Percentiles rank a stretch among this genome's conserved stretches.
Evolutionary conservation across 176 grass and related monocot species (phyloP).

Genomic region (Paspalum notatum): DNA sequence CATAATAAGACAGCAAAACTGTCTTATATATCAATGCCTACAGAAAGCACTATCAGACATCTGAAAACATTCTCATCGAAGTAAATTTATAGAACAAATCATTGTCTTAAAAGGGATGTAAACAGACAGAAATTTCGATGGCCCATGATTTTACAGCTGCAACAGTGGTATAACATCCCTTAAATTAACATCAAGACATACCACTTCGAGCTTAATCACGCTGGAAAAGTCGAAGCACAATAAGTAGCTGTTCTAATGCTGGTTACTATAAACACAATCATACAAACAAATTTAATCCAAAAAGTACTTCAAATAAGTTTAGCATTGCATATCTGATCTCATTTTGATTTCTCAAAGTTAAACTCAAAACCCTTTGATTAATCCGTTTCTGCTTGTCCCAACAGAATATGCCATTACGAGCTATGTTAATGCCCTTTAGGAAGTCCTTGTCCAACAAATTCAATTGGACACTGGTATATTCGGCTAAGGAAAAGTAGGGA

Average conservation of each 20-base stretch:
- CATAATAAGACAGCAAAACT: too few species aligned
- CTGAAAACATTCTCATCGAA: not conserved
- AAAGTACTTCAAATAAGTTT: not conserved
- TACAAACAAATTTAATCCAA: too few species aligned
- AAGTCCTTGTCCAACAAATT: not conserved
- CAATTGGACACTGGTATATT: not conserved
- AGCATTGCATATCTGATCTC: not conserved
- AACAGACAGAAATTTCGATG: not conserved
- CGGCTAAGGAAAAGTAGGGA: not conserved
- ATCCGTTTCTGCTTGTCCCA: not conserved
- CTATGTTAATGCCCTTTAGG: not conserved
- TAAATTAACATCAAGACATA: not conserved
- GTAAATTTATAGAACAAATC: not conserved
- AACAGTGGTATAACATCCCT: not conserved
- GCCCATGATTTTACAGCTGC: not conserved
- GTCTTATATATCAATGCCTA: too few species aligned
- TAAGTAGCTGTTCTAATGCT: not conserved
- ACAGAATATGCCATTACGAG: not conserved
- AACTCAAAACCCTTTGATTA: not conserved
- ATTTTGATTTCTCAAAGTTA: not conserved
- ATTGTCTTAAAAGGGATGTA: not conserved
- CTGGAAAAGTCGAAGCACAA: not conserved
- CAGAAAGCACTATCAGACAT: not conserved
- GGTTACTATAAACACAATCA: not conserved
- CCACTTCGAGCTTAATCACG: not conserved